Conservation (phyloP, 371 early-diverging fungal genomes). For the Mortierella polycephala region DNA sequence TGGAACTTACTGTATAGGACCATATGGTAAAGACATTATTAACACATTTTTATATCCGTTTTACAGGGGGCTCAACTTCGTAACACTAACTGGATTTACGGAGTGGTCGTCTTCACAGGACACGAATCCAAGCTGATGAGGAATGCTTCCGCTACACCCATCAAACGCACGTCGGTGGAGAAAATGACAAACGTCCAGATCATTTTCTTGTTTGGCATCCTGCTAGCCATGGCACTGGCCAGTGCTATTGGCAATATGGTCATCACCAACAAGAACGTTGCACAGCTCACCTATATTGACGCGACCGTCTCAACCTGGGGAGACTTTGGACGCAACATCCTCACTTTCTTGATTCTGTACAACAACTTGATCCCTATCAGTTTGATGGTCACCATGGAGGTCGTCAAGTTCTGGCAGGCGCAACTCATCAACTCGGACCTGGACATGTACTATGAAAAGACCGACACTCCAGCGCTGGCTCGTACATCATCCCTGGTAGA, state of each 20-base stretch:
- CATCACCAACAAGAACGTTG: constrained; percentile 58
- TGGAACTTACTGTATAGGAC: background rate
- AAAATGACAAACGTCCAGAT: constrained; percentile 90
- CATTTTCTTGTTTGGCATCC: constrained; percentile 87
- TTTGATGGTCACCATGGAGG: constrained; percentile 93
- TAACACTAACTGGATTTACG: constrained; percentile 88
- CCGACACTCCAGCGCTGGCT: constrained; percentile 13
- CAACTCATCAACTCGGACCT: constrained; percentile 63
- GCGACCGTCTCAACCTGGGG: constrained; percentile 37
- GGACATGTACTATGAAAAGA: constrained; percentile 53
- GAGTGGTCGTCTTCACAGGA: constrained; percentile 86
- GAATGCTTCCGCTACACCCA: constrained; percentile 86
- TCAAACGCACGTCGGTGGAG: constrained; percentile 92
- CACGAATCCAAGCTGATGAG: constrained; percentile 86
- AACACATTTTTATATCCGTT: background rate
- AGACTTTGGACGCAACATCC: constrained; percentile 77
- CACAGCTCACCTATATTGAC: constrained; percentile 49
- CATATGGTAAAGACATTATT: too few relatives aligned
- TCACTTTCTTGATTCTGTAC: constrained; percentile 90
- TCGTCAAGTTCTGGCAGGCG: constrained; percentile 81
- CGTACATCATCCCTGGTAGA: constrained; percentile 88
- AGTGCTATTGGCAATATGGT: constrained; percentile 86
- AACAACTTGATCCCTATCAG: constrained; percentile 95
- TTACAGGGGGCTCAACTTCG: constrained; percentile 89
- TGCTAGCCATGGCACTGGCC: constrained; percentile 84